Evolutionary conservation across 192 early-diverging fungal genomes (phyloP).

Genomic region (Kickxella alabastrina): DNA sequence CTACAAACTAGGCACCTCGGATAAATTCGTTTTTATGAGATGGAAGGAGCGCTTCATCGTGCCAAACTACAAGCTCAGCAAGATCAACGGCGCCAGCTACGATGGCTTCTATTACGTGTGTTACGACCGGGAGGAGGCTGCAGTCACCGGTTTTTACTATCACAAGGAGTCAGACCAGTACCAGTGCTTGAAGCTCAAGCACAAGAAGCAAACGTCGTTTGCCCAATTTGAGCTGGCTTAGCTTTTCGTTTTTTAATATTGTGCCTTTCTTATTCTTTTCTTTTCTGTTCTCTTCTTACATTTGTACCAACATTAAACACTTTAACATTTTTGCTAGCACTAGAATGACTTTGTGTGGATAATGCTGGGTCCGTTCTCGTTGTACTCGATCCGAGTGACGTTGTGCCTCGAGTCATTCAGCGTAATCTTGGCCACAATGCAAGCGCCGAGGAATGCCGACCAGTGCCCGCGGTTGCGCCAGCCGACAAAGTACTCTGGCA

Average conservation of each 20-base stretch:
- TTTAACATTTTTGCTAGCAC: not conserved
- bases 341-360: constrained; percentile 62
- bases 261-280: not conserved
- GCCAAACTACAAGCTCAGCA: constrained; percentile 70
- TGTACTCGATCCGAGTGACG: constrained; percentile 84
- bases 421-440: constrained; percentile 82
- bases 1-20: constrained; percentile 50
- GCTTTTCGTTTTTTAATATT: not conserved
- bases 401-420: constrained; percentile 66
- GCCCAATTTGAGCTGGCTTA: constrained; percentile 51
- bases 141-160: constrained; percentile 68
- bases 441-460: constrained; percentile 76
- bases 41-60: constrained; percentile 88
- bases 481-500: constrained; percentile 85
- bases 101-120: constrained; percentile 79
- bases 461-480: constrained; percentile 68
- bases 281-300: not conserved
- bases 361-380: constrained; percentile 80
- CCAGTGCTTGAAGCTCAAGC: constrained; percentile 47
- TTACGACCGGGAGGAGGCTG: constrained; percentile 59
- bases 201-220: constrained; percentile 37
- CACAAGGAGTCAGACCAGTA: constrained; percentile 50
- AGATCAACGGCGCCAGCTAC: constrained; percentile 71
- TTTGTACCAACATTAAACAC: not conserved
- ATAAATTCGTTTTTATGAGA: constrained; percentile 72